Percentiles rank a stretch among this genome's conserved stretches.
phyloP scores from a whole-genome alignment of 2,329 filamentous ascomycete species.

The Aspergillus clavatus region DNA sequence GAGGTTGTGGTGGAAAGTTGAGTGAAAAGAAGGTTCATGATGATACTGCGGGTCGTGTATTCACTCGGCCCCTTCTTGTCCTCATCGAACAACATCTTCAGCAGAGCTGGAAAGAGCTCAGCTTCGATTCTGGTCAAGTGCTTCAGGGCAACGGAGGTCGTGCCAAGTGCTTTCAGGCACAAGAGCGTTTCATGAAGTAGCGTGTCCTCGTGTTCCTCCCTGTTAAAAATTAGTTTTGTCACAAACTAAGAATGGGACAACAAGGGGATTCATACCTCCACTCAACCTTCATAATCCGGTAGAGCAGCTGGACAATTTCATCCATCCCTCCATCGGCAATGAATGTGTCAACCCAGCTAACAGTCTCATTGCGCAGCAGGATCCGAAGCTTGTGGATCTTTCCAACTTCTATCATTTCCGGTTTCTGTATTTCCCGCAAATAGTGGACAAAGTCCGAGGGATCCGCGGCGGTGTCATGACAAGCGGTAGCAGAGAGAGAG shows the following conservation, averaged over 20 bases:
- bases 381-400: constrained; percentile 90
- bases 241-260: not conserved
- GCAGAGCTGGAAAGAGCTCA: constrained; percentile 76
- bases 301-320: constrained; percentile 78
- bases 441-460: constrained; percentile 85
- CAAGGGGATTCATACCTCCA: constrained; percentile 65
- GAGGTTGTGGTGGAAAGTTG: constrained; percentile 68
- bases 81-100: constrained; percentile 92
- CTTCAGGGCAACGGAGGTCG: constrained; percentile 77
- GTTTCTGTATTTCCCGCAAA: constrained; percentile 72
- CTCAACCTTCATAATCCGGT: constrained; percentile 91
- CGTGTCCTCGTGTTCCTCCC: constrained; percentile 92
- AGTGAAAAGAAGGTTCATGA: constrained; percentile 83
- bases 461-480: constrained; percentile 67
- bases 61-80: constrained; percentile 97
- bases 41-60: constrained; percentile 86
- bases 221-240: constrained; percentile 36
- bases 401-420: constrained; percentile 82
- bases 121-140: constrained; percentile 75
- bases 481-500: constrained; percentile 55
- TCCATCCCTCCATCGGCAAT: constrained; percentile 86
- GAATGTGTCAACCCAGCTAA: constrained; percentile 91
- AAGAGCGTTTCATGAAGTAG: constrained; percentile 87
- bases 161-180: constrained; percentile 90
- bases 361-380: constrained; percentile 86